Percentiles rank a stretch among this genome's conserved stretches.
Evolutionary conservation across 768 basidiomycete species (phyloP).

Genomic region (Auricularia cornea): DNA sequence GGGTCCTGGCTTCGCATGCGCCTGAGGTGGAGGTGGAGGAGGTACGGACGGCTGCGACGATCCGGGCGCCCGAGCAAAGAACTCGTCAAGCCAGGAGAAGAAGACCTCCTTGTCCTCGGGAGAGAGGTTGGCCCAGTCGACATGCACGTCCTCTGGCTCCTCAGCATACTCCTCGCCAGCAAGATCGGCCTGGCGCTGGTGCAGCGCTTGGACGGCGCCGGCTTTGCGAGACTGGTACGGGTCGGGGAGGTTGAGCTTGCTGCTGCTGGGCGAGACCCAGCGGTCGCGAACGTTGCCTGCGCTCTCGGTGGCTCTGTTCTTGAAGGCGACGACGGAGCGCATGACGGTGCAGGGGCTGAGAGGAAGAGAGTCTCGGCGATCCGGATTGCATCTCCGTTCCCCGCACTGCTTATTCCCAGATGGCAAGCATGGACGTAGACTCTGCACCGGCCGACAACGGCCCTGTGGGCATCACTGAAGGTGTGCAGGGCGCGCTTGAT

Average conservation of each 20-base stretch:
- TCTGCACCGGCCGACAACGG: slow-evolving; percentile 14
- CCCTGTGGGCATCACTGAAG: slow-evolving; percentile 25
- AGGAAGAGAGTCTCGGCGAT: neutral
- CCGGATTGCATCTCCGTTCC: neutral
- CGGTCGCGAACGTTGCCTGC: neutral
- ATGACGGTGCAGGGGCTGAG: neutral
- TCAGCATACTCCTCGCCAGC: neutral
- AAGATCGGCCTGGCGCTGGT: neutral
- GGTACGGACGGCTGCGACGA: neutral
- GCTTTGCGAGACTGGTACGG: neutral
- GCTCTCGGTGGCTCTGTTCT: neutral
- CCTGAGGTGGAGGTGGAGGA: too few relatives aligned
- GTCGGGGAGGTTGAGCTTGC: neutral
- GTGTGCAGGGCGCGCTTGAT: slow-evolving; percentile 19
- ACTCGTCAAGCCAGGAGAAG: slow-evolving; percentile 77
- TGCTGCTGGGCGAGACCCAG: neutral
- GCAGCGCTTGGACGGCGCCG: neutral
- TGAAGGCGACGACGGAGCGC: neutral
- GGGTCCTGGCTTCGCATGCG: neutral
- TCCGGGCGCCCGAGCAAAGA: slow-evolving; percentile 35
- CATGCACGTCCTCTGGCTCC: slow-evolving; percentile 14
- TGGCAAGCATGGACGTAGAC: neutral
- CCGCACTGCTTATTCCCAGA: neutral
- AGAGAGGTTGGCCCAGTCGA: slow-evolving; percentile 67
- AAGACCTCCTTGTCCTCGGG: slow-evolving; percentile 61